A percentile compares a stretch with the other conserved stretches of the same genome.
Conservation (phyloP, 352 stramenopile species). For the Globisporangium echinulatum region DNA sequence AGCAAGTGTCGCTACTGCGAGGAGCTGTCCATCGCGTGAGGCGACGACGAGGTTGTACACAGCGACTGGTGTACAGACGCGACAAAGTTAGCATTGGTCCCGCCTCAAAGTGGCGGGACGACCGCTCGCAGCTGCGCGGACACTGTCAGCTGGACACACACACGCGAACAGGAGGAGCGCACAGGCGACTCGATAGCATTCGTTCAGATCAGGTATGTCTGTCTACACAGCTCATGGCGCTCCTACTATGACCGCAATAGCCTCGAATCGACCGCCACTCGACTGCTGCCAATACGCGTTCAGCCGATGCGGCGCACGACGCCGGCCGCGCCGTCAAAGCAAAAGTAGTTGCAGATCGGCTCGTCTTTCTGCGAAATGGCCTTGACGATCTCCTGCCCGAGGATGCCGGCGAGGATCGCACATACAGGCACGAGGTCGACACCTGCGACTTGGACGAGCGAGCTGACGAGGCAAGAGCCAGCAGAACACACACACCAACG, state of each 20-base stretch:
- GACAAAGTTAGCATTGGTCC: neutral
- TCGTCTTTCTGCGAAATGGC: slow-evolving; percentile 95
- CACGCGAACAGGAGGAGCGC: too few species aligned
- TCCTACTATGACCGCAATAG: too few species aligned
- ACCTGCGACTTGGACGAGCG: slow-evolving; percentile 32
- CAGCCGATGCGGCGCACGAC: slow-evolving; percentile 55
- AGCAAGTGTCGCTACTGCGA: neutral
- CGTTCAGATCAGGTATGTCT: too few species aligned
- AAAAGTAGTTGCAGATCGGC: slow-evolving; percentile 94
- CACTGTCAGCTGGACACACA: too few species aligned
- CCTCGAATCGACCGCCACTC: too few species aligned
- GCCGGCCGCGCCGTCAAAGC: slow-evolving; percentile 82
- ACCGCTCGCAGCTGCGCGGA: too few species aligned
- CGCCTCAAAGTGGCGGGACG: neutral
- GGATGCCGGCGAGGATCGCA: slow-evolving; percentile 93
- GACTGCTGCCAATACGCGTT: neutral
- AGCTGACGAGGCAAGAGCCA: slow-evolving; percentile 8
- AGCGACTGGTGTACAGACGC: neutral
- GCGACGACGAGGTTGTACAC: too few species aligned
- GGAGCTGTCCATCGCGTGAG: neutral
- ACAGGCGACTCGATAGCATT: too few species aligned
- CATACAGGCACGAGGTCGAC: slow-evolving; percentile 88
- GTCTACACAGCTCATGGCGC: too few species aligned
- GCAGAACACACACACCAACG: neutral
- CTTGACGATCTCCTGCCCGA: slow-evolving; percentile 98